A percentile compares a stretch with the other conserved stretches of the same genome.
These are phyloP conservation scores for Trypanosoma scelopori DNA, from an alignment of 208 protist genomes.

Conservation along the genomic window DNA sequence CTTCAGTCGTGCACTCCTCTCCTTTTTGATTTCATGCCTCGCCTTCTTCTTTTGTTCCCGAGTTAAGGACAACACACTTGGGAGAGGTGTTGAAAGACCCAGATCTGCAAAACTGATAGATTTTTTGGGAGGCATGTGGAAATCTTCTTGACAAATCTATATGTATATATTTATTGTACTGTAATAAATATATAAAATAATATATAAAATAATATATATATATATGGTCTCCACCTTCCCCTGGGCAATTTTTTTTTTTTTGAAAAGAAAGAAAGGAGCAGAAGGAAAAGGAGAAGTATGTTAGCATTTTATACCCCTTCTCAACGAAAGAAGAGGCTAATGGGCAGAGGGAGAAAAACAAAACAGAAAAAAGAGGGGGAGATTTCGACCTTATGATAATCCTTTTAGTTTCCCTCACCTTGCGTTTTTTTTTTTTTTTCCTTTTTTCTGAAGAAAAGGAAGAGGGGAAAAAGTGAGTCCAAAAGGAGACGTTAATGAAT, in stretches of 20 bases:
- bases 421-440: too few species aligned
- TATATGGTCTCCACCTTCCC: too few species aligned
- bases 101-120: constrained; percentile 79
- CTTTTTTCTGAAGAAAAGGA: too few species aligned
- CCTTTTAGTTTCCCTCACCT: too few species aligned
- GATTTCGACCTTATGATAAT: too few species aligned
- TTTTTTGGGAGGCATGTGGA: constrained; percentile 49
- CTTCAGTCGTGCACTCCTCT: constrained; percentile 57
- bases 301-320: constrained; percentile 8
- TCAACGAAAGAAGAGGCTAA: constrained; percentile 5
- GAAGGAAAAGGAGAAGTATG: constrained; percentile 14
- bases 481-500: too few species aligned
- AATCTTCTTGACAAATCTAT: too few species aligned
- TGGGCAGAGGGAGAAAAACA: neutral
- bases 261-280: constrained; percentile 5
- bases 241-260: too few species aligned
- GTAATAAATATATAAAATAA: constrained; percentile 26
- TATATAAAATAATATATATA: too few species aligned
- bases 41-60: constrained; percentile 55
- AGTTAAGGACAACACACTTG: constrained; percentile 55
- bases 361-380: neutral
- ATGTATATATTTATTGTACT: neutral
- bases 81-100: constrained; percentile 73
- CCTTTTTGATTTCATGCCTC: constrained; percentile 68
- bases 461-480: too few species aligned